Percentiles rank a stretch among this genome's conserved stretches.
phyloP scores from a whole-genome alignment of 2,329 filamentous ascomycete genomes.

The Botryotinia narcissicola region DNA sequence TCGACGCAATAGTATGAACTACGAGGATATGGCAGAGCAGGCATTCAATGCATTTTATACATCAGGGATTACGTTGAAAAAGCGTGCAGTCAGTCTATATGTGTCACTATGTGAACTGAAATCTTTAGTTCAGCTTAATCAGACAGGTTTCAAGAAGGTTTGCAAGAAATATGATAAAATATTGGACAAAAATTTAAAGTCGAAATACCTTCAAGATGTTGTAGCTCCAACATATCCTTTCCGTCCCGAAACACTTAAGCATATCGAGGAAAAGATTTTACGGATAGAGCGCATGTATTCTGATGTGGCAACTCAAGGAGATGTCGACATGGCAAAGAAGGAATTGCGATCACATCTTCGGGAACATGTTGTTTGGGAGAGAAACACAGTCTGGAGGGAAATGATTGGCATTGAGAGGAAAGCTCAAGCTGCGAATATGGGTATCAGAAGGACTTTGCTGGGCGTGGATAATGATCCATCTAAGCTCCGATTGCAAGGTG shows the following conservation, averaged over 20 bases:
- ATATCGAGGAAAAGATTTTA: conserved; percentile 67
- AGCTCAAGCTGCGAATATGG: conserved; percentile 89
- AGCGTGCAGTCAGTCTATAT: conserved; percentile 81
- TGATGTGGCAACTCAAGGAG: conserved; percentile 76
- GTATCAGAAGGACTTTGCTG: conserved; percentile 72
- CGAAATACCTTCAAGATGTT: conserved; percentile 68
- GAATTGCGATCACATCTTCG: conserved; percentile 87
- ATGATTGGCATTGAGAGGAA: conserved; percentile 98
- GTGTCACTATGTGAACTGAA: conserved; percentile 93
- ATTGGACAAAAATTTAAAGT: conserved; percentile 75
- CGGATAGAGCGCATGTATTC: conserved; percentile 80
- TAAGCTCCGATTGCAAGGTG: conserved; percentile 75
- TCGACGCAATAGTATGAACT: conserved; percentile 62
- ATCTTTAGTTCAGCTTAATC: conserved; percentile 93
- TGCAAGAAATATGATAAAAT: conserved; percentile 99
- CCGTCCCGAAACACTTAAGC: conserved; percentile 65
- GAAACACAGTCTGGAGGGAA: conserved; percentile 97
- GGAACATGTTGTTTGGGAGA: conserved; percentile 98
- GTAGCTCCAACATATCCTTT: conserved; percentile 84
- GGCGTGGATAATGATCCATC: conserved; percentile 68
- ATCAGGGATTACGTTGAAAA: conserved; percentile 82
- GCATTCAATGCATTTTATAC: conserved; percentile 66
- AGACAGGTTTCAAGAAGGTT: conserved; percentile 93
- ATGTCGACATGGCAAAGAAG: conserved; percentile 71
- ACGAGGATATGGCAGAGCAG: conserved; percentile 77